Conservation (phyloP, 768 basidiomycete species). For the Amyloporia xantha region DNA sequence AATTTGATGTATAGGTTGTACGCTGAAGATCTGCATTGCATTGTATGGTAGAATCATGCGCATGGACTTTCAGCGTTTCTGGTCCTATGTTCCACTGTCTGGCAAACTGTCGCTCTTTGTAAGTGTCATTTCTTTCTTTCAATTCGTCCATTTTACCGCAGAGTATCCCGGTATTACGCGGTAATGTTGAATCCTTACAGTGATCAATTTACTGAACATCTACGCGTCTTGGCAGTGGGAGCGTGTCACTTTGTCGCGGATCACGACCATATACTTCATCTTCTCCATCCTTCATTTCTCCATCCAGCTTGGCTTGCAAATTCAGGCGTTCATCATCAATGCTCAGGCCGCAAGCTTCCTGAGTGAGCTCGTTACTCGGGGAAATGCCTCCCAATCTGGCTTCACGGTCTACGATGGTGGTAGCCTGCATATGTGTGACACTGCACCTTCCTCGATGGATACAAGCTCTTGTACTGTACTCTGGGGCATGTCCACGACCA, state of each 20-base stretch:
- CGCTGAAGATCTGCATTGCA: too few relatives aligned
- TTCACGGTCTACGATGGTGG: conserved; percentile 44
- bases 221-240: conserved; percentile 43
- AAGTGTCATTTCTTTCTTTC: too few relatives aligned
- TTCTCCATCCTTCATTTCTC: conserved; percentile 63
- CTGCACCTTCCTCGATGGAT: conserved; percentile 34
- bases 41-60: too few relatives aligned
- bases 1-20: too few relatives aligned
- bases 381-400: conserved; percentile 39
- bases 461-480: conserved; percentile 42
- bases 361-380: conserved; percentile 41
- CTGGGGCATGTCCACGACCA: conserved; percentile 35
- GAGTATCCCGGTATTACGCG: too few relatives aligned
- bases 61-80: conserved; percentile 21
- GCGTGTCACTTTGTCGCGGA: conserved; percentile 59
- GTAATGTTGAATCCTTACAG: too few relatives aligned
- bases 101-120: conserved; percentile 44
- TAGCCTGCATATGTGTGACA: conserved; percentile 53
- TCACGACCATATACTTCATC: conserved; percentile 58
- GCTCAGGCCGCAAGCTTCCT: conserved; percentile 49
- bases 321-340: conserved; percentile 60
- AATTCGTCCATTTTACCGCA: too few relatives aligned
- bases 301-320: conserved; percentile 65
- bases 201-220: neutral
- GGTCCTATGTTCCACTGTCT: conserved; percentile 31